A percentile compares a stretch with the other conserved stretches of the same genome.
phyloP scores from a whole-genome alignment of 495 filamentous ascomycete genomes.

The Tuber calosporum region DNA sequence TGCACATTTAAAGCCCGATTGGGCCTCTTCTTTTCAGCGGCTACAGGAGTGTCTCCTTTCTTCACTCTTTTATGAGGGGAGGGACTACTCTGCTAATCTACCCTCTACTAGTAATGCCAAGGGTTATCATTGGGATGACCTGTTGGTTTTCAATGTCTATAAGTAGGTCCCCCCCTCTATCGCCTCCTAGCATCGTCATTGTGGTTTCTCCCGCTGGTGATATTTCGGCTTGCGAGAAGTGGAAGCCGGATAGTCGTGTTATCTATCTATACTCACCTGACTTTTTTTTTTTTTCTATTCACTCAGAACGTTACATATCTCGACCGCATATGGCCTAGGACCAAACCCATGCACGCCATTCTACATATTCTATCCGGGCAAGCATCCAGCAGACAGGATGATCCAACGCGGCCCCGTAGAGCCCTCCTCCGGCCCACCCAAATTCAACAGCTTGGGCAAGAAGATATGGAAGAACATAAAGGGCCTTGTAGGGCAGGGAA shows the following conservation, averaged over 20 bases:
- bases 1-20: slow-evolving; percentile 28
- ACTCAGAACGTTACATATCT: slow-evolving; percentile 18
- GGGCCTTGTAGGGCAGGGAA: not conserved
- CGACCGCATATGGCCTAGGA: slow-evolving; percentile 24
- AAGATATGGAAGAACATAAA: not conserved
- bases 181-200: not conserved
- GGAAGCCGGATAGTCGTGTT: not conserved
- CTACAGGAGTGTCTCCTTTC: slow-evolving; percentile 19
- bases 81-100: slow-evolving; percentile 2
- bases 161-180: slow-evolving; percentile 8
- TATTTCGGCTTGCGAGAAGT: not conserved
- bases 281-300: not conserved
- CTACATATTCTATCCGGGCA: slow-evolving; percentile 26
- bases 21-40: slow-evolving; percentile 24
- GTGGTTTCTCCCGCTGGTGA: too few relatives aligned
- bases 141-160: slow-evolving; percentile 33
- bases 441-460: not conserved
- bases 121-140: slow-evolving; percentile 13
- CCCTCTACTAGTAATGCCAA: not conserved
- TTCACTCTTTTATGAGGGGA: slow-evolving; percentile 10
- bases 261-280: not conserved
- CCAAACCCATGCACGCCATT: slow-evolving; percentile 32
- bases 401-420: slow-evolving; percentile 9
- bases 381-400: slow-evolving; percentile 16
- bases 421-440: not conserved